Percentiles rank a stretch among this genome's conserved stretches.
These are phyloP conservation scores for Neonectria coccinea DNA, from an alignment of 2,329 filamentous ascomycete species.

Conservation along the genomic window DNA sequence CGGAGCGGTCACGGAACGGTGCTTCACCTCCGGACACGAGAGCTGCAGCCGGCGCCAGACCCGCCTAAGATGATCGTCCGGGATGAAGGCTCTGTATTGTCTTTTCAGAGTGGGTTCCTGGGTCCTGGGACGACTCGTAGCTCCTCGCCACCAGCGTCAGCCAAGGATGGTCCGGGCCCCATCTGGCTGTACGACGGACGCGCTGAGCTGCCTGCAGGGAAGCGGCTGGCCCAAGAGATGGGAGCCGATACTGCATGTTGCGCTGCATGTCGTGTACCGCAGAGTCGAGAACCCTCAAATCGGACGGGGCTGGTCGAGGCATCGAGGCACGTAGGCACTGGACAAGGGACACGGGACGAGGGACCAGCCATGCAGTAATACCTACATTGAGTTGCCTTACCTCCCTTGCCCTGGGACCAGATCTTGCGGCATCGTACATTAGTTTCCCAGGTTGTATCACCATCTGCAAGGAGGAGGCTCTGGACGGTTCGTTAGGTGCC, in stretches of 20 bases:
- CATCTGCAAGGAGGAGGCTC: constrained; percentile 26
- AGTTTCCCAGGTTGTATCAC: constrained; percentile 35
- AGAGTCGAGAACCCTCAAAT: constrained; percentile 20
- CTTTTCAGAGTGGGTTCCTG: constrained; percentile 23
- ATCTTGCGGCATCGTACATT: constrained; percentile 46
- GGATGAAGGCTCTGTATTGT: constrained; percentile 11
- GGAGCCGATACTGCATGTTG: constrained; percentile 43
- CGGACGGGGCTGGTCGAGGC: constrained; percentile 26
- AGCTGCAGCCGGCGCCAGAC: constrained; percentile 9
- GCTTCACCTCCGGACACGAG: constrained; percentile 27
- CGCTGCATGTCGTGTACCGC: constrained; percentile 35
- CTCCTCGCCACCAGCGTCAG: constrained; percentile 31
- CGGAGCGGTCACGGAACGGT: constrained; percentile 15
- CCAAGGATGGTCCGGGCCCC: constrained; percentile 28
- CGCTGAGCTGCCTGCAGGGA: constrained; percentile 21
- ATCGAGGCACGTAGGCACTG: constrained; percentile 28
- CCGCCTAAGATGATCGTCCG: constrained; percentile 18
- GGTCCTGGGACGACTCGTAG: constrained; percentile 20
- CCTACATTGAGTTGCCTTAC: constrained; percentile 35
- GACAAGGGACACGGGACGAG: constrained; percentile 15
- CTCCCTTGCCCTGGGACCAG: constrained; percentile 42
- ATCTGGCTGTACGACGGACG: constrained; percentile 17
- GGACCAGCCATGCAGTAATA: constrained; percentile 29
- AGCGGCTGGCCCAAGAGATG: constrained; percentile 30
- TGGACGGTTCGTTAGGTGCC: constrained; percentile 6